These are phyloP conservation scores for Pilasporangium apinafurcum DNA, from an alignment of 352 stramenopile species.

Conservation along the genomic window DNA sequence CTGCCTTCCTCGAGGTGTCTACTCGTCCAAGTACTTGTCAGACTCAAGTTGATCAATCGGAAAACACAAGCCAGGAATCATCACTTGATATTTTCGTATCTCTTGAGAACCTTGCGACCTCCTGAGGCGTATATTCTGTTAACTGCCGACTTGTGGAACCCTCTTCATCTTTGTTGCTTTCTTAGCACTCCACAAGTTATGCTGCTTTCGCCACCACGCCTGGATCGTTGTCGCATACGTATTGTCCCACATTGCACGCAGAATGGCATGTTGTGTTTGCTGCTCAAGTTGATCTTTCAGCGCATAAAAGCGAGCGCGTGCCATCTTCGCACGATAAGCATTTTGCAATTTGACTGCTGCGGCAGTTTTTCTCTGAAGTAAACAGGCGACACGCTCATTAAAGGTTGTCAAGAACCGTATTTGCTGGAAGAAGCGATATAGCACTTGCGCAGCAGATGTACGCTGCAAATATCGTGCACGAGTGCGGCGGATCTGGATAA, in stretches of 20 bases:
- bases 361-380: conserved; percentile 14
- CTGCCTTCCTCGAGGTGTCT: too few species aligned
- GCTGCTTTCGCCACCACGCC: conserved; percentile 37
- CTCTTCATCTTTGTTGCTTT: too few species aligned
- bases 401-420: conserved; percentile 27
- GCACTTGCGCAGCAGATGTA: conserved; percentile 8
- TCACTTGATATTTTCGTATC: too few species aligned
- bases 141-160: too few species aligned
- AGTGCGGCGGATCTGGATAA: conserved; percentile 14
- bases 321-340: conserved; percentile 52
- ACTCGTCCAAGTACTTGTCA: too few species aligned
- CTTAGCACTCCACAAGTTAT: not conserved
- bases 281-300: conserved; percentile 60
- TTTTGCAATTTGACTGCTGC: conserved; percentile 45
- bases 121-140: too few species aligned
- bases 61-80: too few species aligned
- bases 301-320: conserved; percentile 43
- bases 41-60: too few species aligned
- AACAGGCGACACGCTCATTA: conserved; percentile 18
- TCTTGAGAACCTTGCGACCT: too few species aligned
- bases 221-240: conserved; percentile 68
- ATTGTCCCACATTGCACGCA: conserved; percentile 63
- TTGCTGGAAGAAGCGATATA: conserved; percentile 52
- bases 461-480: conserved; percentile 6
- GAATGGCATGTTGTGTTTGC: conserved; percentile 33